Evolutionary conservation across 2,329 filamentous ascomycete genomes (phyloP).

Genomic region (Monosporascus sp.): DNA sequence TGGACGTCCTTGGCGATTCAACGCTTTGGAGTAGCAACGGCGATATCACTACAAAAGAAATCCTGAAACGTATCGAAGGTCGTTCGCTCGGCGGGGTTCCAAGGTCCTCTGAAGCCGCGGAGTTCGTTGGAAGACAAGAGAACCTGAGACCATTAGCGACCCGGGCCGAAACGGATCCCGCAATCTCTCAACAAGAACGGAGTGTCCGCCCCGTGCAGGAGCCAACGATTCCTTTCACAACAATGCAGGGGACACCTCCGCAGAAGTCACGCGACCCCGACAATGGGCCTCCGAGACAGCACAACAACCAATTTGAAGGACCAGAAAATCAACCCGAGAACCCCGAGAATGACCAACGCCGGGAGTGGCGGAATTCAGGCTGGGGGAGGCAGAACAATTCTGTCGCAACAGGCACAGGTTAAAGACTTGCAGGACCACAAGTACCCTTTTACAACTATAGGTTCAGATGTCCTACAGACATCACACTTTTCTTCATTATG

Average conservation of each 20-base stretch:
- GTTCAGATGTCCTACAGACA: background rate
- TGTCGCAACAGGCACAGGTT: slow-evolving; percentile 43
- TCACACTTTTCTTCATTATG: background rate
- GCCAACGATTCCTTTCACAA: slow-evolving; percentile 37
- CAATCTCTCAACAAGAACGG: slow-evolving; percentile 76
- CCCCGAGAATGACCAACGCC: slow-evolving; percentile 39
- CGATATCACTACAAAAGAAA: slow-evolving; percentile 95
- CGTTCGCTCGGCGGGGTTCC: slow-evolving; percentile 49
- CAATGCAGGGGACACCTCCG: slow-evolving; percentile 44
- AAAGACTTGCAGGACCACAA: slow-evolving; percentile 10
- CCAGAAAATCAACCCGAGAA: slow-evolving; percentile 37
- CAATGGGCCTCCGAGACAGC: slow-evolving; percentile 37
- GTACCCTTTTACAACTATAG: slow-evolving; percentile 6
- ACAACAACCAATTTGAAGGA: slow-evolving; percentile 40
- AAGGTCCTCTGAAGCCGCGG: slow-evolving; percentile 56
- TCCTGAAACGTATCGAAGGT: slow-evolving; percentile 87
- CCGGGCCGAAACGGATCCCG: slow-evolving; percentile 81
- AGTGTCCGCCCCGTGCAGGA: slow-evolving; percentile 76
- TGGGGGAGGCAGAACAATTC: slow-evolving; percentile 47
- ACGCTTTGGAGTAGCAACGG: slow-evolving; percentile 74
- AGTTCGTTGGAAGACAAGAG: slow-evolving; percentile 53
- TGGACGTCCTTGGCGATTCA: slow-evolving; percentile 79
- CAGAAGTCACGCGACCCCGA: slow-evolving; percentile 44
- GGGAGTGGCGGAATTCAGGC: slow-evolving; percentile 55
- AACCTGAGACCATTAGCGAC: slow-evolving; percentile 53